phyloP scores from a whole-genome alignment of 1,139 yeast genomes.

The Blastobotrys apis region DNA sequence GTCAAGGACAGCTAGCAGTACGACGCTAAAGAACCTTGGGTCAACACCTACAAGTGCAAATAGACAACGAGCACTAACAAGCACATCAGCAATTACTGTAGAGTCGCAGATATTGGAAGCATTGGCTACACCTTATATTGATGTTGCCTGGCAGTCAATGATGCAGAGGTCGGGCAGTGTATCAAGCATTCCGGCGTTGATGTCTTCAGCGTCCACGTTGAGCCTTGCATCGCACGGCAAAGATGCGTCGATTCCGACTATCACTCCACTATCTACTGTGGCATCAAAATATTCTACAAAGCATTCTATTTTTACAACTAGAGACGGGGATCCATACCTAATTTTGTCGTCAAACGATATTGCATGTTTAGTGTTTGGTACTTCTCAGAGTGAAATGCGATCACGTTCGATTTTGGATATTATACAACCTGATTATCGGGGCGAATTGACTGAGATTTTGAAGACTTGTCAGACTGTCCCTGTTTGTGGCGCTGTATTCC shows the following conservation, averaged over 20 bases:
- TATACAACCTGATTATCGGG: constrained; percentile 23
- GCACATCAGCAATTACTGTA: constrained; percentile 27
- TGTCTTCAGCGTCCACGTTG: constrained; percentile 23
- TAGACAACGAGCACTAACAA: constrained; percentile 23
- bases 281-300: constrained; percentile 30
- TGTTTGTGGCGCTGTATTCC: constrained; percentile 54
- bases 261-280: constrained; percentile 28
- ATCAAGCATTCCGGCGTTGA: constrained; percentile 17
- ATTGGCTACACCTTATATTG: constrained; percentile 31
- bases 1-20: too few species aligned
- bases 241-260: constrained; percentile 15
- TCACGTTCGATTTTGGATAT: constrained; percentile 68
- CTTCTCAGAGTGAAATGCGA: constrained; percentile 59
- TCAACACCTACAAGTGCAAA: background rate
- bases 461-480: constrained; percentile 34
- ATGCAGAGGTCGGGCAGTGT: constrained; percentile 24
- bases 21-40: background rate
- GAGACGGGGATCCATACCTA: constrained; percentile 69
- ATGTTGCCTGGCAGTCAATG: constrained; percentile 23
- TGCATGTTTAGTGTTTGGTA: constrained; percentile 84
- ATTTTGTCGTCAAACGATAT: constrained; percentile 83
- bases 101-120: constrained; percentile 34
- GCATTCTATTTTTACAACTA: constrained; percentile 75
- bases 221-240: constrained; percentile 16
- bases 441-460: constrained; percentile 5